phyloP scores from a whole-genome alignment of 805 yeast species.

The Cyberlindnera amylophila region DNA sequence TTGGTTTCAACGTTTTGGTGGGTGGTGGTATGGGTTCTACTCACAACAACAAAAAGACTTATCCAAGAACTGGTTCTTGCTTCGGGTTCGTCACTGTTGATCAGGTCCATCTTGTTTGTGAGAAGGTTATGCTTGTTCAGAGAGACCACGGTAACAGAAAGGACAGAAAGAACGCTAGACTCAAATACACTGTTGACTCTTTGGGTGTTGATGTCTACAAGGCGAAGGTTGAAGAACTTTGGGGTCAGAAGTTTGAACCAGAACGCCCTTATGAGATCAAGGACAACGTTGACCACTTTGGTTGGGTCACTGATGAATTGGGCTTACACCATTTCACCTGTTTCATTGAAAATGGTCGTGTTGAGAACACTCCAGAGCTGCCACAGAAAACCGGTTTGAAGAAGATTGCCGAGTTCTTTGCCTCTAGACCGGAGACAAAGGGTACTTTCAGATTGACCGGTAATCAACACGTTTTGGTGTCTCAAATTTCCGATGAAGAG shows the following conservation, averaged over 20 bases:
- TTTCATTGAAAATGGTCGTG: slow-evolving; percentile 94
- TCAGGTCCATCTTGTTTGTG: slow-evolving; percentile 74
- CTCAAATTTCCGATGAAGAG: slow-evolving; percentile 68
- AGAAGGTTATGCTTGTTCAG: slow-evolving; percentile 89
- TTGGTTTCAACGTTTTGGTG: slow-evolving; percentile 83
- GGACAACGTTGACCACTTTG: slow-evolving; percentile 86
- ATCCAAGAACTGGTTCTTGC: slow-evolving; percentile 89
- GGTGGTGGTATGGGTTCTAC: slow-evolving; percentile 99
- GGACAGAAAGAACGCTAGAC: slow-evolving; percentile 95
- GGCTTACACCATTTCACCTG: slow-evolving; percentile 89
- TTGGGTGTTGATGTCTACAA: slow-evolving; percentile 85
- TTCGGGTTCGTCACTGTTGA: slow-evolving; percentile 73
- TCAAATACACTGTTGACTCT: slow-evolving; percentile 94
- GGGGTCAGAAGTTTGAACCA: slow-evolving; percentile 72
- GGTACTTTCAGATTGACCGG: slow-evolving; percentile 94
- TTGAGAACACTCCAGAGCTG: slow-evolving; percentile 85
- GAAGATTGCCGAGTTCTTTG: slow-evolving; percentile 69
- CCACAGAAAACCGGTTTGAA: slow-evolving; percentile 87
- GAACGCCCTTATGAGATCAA: slow-evolving; percentile 72
- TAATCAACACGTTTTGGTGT: slow-evolving; percentile 85
- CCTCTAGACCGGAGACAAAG: slow-evolving; percentile 41
- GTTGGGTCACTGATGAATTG: slow-evolving; percentile 86
- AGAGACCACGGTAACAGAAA: slow-evolving; percentile 93
- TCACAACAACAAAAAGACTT: slow-evolving; percentile 93
- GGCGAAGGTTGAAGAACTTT: slow-evolving; percentile 73